These are phyloP conservation scores for Papiliotrema flavescens DNA, from an alignment of 1,284 basidiomycete species.

Conservation along the genomic window DNA sequence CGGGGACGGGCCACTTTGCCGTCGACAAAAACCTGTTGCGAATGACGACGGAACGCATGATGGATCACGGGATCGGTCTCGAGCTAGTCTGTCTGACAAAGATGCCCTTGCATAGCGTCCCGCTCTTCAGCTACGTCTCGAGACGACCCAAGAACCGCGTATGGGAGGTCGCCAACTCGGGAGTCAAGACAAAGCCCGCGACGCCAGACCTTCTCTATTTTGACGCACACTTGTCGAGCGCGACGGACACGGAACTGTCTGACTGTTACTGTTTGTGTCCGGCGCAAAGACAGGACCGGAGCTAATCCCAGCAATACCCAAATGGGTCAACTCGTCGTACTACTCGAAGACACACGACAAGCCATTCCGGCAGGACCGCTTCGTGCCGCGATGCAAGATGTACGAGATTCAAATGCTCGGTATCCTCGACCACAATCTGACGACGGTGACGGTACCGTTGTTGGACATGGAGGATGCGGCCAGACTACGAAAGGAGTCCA, in stretches of 20 bases:
- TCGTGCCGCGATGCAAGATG: constrained; percentile 87
- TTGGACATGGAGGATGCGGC: constrained; percentile 49
- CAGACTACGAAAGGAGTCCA: constrained; percentile 10
- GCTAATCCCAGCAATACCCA: constrained; percentile 31
- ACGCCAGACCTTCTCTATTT: constrained; percentile 76
- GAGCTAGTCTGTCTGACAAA: constrained; percentile 89
- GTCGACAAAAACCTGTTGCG: constrained; percentile 87
- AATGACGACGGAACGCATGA: constrained; percentile 89
- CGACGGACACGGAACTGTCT: constrained; percentile 34
- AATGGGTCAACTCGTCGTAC: constrained; percentile 49
- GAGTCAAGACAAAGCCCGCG: constrained; percentile 48
- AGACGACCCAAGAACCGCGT: constrained; percentile 53
- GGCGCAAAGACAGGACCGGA: too few relatives aligned
- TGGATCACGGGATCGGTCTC: constrained; percentile 87
- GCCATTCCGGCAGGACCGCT: constrained; percentile 83
- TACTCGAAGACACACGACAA: constrained; percentile 50
- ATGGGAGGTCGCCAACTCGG: constrained; percentile 29
- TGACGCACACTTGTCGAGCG: constrained; percentile 49
- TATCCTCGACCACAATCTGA: constrained; percentile 80
- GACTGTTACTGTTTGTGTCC: constrained; percentile 42
- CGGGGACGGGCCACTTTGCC: constrained; percentile 90
- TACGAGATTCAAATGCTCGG: constrained; percentile 92
- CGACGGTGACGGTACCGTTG: constrained; percentile 77
- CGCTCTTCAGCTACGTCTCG: constrained; percentile 68
- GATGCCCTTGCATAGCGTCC: constrained; percentile 86